These are phyloP conservation scores for Galerina sulciceps DNA, from an alignment of 768 basidiomycete genomes.

Conservation along the genomic window DNA sequence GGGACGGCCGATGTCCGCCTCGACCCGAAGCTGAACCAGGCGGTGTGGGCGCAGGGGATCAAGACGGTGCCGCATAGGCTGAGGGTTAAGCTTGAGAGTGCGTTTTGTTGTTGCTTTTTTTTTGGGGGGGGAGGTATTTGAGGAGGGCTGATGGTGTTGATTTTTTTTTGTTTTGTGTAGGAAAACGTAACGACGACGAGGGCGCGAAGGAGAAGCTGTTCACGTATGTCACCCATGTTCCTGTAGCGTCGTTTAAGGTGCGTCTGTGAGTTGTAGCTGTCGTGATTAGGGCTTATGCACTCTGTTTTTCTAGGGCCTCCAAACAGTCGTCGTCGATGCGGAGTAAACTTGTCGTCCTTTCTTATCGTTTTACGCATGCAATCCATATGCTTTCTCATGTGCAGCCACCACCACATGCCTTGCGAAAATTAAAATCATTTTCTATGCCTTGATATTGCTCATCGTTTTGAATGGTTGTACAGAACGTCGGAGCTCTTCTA, in stretches of 20 bases:
- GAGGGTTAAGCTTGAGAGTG: constrained; percentile 93
- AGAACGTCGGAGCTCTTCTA: too few relatives aligned
- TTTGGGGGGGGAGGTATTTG: too few relatives aligned
- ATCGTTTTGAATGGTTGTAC: too few relatives aligned
- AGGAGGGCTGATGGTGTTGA: background rate
- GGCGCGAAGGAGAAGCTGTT: constrained; percentile 97
- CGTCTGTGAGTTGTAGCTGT: constrained; percentile 24
- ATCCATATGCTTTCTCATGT: constrained; percentile 22
- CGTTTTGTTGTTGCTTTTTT: constrained; percentile 14
- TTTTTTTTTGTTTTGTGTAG: constrained; percentile 39
- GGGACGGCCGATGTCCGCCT: constrained; percentile 92
- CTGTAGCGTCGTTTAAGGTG: constrained; percentile 85
- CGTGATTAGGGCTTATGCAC: constrained; percentile 2
- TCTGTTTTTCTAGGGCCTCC: constrained; percentile 63
- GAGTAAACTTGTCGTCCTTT: constrained; percentile 50
- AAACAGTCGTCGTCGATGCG: constrained; percentile 82
- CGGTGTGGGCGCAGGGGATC: constrained; percentile 91
- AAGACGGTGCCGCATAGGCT: constrained; percentile 92
- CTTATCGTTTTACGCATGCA: constrained; percentile 19
- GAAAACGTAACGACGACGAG: constrained; percentile 99
- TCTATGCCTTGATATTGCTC: background rate
- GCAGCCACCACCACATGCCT: constrained; percentile 15
- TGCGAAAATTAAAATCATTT: constrained; percentile 9
- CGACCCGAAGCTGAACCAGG: constrained; percentile 97
- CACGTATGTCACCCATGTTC: constrained; percentile 86